Evolutionary conservation across 148 eudicot genomes (phyloP), one percentile per base, ranked within the genome.

Genomic region (Rhododendron mucronatum): DNA sequence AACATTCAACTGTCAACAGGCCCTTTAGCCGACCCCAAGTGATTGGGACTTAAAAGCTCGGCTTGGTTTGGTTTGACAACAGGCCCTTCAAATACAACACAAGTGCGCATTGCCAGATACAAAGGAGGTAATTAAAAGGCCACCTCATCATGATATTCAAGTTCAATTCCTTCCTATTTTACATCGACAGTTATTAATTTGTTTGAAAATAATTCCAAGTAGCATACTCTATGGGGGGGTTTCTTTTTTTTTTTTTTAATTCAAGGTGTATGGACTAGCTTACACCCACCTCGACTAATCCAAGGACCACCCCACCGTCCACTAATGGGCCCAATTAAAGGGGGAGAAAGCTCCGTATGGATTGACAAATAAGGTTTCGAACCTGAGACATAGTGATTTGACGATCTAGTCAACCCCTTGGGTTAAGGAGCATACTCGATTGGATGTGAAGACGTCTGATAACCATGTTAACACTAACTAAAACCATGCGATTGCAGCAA

Each of bases 111-210:
- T 53, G 3, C 65, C 44, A 30, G 44, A 51, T 51, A 15, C 37
- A 14, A 53, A 80, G 33, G 2, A 18, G 44, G 63, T 53, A 35
- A 11, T 53, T 10, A 16, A 79, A 45, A 39, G 28, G 30, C 21
- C 39, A 80, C 39, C 21, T 79, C 4, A 48, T 47, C 14, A 23
- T 47, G 59, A 79, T 48, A 79, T 79, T 47, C 65, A 51, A 80
- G 59, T 48, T 79, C 41, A 33, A 80, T 80, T 80, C 55, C 67
- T 80, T 53, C 83, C 20, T 81, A 77, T 55, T 33, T 55, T 81
- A 13, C 26, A 53, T 33, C 3, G 9, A 37, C 67, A 63, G 71
- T 63, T 7, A 2, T 21, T 61, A 63, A 63, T 28, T 23, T n/a
- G 28, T n/a, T 63, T 63, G 61, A 16, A 21, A 55, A 18, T 55